Base-by-base conservation (phyloP, 768 basidiomycete species). In the Saitozyma sp. region DNA sequence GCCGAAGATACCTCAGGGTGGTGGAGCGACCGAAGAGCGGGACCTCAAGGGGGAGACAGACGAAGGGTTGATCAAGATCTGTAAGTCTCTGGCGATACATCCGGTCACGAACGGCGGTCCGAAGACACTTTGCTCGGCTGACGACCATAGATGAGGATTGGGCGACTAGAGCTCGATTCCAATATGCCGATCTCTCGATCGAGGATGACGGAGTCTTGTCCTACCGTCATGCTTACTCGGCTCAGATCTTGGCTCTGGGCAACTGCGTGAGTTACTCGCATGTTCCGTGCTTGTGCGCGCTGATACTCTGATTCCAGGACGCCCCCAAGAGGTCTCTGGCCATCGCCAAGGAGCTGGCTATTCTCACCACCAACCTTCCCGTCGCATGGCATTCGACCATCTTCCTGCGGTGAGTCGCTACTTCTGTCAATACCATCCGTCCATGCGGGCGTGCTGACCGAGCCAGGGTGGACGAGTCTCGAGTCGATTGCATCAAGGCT, bases 261-360 rank as follows among this genome's bases (percentile, higher is more conserved):
- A 29, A 29, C 29, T 17, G 16, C 2, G 20, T 17, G 29, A 29
- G 29, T 5, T 29, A 29, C 29, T 29, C 2, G 5, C 5, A 29
- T 29, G 29, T 29, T 29, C 2, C 2, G 29, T 29, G 29, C 29
- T 5, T 29, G 5, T 29, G 29, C 29, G 29, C 29, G 29, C 29
- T 29, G 29, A 29, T 29, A 29, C 5, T 29, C 5, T 17, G n/a
- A 57, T 43, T 53, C 48, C 54, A 73, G 19, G 89, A 91, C 72
- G 90, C 93, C 58, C 92, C 92, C 6, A 94, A 91, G 80, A 84
- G 94, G 50, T 92, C 90, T 1, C 82, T 96, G 61, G 93, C 93
- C 9, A 96, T 97, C 64, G 94, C 94, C 4, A 97, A 96, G 81
- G 92, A 95, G 91, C 87, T 96, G 63, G 92, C 94, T 1, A 91